phyloP scores from a whole-genome alignment of 495 filamentous ascomycete genomes.

The Tuber aestivum region DNA sequence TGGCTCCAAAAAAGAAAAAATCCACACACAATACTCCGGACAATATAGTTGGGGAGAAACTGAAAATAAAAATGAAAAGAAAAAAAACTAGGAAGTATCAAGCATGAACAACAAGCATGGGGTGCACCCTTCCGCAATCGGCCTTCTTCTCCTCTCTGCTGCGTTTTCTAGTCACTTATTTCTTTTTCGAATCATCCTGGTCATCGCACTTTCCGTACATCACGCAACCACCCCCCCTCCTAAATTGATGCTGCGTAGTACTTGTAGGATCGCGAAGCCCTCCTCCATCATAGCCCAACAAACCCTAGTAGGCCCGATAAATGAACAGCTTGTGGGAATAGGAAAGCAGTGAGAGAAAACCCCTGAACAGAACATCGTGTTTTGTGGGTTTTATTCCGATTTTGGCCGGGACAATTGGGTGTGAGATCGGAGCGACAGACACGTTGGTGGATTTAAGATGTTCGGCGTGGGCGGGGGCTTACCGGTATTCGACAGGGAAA shows the following conservation, averaged over 20 bases:
- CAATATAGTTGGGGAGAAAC: not conserved
- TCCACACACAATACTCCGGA: not conserved
- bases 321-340: not conserved
- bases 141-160: not conserved
- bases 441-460: not conserved
- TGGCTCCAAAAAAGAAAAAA: not conserved
- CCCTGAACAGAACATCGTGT: not conserved
- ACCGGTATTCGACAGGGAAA: not conserved
- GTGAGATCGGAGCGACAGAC: not conserved
- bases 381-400: not conserved
- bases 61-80: not conserved
- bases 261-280: not conserved
- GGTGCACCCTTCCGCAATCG: not conserved
- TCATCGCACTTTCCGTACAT: not conserved
- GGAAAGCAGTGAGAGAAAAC: not conserved
- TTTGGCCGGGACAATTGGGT: not conserved
- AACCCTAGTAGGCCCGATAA: not conserved
- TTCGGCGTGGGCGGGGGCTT: not conserved
- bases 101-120: not conserved
- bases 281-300: not conserved
- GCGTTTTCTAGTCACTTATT: not conserved
- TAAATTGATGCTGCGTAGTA: not conserved
- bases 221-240: not conserved
- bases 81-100: not conserved
- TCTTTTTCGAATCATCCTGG: not conserved